Evolutionary conservation across 805 yeast species (phyloP).

Genomic region (Yueomyces sp.): DNA sequence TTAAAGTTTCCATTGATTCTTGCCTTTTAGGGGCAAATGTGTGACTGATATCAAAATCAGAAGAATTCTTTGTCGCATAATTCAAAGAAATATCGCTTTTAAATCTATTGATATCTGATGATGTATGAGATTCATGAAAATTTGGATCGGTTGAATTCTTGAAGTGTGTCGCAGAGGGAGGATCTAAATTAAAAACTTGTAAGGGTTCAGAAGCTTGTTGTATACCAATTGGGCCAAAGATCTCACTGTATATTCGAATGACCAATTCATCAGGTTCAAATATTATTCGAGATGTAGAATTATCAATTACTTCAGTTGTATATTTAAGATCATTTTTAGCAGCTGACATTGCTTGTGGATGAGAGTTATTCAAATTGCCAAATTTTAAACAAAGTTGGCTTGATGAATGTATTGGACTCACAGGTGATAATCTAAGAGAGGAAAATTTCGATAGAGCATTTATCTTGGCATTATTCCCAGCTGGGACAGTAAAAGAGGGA

Average conservation of each 20-base stretch:
- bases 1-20: neutral
- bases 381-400: neutral
- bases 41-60: neutral
- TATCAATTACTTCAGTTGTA: slow-evolving; percentile 5
- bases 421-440: neutral
- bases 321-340: slow-evolving; percentile 2
- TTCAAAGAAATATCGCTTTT: slow-evolving; percentile 1
- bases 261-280: slow-evolving; percentile 20
- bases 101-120: slow-evolving; percentile 1
- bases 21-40: neutral
- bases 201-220: slow-evolving; percentile 17
- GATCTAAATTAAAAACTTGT: slow-evolving; percentile 9
- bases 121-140: neutral
- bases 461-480: neutral
- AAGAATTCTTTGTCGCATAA: neutral
- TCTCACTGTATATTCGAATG: slow-evolving; percentile 11
- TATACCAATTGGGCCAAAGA: slow-evolving; percentile 15
- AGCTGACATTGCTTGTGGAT: neutral
- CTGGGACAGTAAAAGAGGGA: neutral
- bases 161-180: too few relatives aligned
- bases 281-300: slow-evolving; percentile 4
- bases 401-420: neutral
- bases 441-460: neutral
- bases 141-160: neutral
- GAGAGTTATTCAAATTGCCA: neutral